Evolutionary conservation across 2,329 filamentous ascomycete genomes (phyloP).

Genomic region (Pseudogymnoascus pannorum): DNA sequence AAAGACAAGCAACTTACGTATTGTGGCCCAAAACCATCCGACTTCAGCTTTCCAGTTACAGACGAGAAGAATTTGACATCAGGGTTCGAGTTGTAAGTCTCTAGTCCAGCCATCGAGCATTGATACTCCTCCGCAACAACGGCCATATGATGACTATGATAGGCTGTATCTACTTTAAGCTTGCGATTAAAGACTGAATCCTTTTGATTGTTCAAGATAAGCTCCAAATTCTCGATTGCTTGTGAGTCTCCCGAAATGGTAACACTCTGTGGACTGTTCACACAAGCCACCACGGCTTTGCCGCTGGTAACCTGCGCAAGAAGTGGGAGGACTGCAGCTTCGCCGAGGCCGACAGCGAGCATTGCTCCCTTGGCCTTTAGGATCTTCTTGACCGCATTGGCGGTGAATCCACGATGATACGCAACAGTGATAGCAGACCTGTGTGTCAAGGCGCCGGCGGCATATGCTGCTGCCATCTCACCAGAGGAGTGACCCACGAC

Average conservation of each 20-base stretch:
- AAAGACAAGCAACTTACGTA: background rate
- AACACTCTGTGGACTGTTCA: conserved; percentile 24
- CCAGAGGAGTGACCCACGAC: conserved; percentile 42
- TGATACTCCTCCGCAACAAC: conserved; percentile 24
- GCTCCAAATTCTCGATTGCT: conserved; percentile 13
- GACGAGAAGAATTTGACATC: conserved; percentile 35
- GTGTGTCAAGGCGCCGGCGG: conserved; percentile 29
- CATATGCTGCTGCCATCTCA: conserved; percentile 42
- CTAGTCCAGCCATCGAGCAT: background rate
- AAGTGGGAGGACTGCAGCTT: conserved; percentile 16
- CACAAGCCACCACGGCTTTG: conserved; percentile 29
- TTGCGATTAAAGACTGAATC: conserved; percentile 17
- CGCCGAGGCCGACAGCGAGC: conserved; percentile 41
- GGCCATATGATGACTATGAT: conserved; percentile 30
- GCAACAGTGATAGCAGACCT: conserved; percentile 36
- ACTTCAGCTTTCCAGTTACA: conserved; percentile 27
- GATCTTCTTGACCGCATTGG: conserved; percentile 22
- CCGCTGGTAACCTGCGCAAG: conserved; percentile 9
- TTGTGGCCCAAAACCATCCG: background rate
- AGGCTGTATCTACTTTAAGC: conserved; percentile 22
- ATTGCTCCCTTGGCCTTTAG: conserved; percentile 39
- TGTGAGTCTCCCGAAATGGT: conserved; percentile 21
- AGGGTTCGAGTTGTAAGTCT: background rate
- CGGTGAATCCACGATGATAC: conserved; percentile 32
- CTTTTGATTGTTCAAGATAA: conserved; percentile 13